These are phyloP conservation scores for Ilyonectria mors-panacis DNA, from an alignment of 2,329 filamentous ascomycete genomes.

Conservation along the genomic window DNA sequence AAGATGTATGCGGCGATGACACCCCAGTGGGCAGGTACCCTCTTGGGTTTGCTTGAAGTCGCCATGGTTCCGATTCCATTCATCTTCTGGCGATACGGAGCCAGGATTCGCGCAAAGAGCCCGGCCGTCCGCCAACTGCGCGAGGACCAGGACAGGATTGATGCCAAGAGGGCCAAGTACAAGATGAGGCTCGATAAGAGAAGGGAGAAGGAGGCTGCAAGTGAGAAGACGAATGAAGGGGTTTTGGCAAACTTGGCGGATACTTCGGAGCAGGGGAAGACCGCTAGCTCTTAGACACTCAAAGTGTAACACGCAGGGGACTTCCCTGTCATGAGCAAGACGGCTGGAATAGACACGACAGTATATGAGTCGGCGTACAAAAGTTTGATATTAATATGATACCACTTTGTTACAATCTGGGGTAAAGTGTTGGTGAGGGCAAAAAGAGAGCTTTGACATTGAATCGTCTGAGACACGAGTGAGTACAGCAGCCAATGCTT, in stretches of 20 bases:
- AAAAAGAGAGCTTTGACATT: neutral
- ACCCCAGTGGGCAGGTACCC: constrained; percentile 84
- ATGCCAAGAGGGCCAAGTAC: constrained; percentile 51
- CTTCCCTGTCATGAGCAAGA: neutral
- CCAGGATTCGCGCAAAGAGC: constrained; percentile 67
- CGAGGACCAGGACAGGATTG: constrained; percentile 59
- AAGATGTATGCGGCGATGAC: constrained; percentile 79
- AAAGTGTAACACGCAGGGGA: neutral
- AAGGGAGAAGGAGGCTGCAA: constrained; percentile 20
- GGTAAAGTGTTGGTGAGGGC: neutral
- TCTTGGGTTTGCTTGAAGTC: constrained; percentile 82
- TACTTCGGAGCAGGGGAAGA: constrained; percentile 12
- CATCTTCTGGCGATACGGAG: constrained; percentile 78
- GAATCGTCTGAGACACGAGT: too few relatives aligned
- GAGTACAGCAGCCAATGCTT: neutral
- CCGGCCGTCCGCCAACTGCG: constrained; percentile 61
- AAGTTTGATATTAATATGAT: neutral
- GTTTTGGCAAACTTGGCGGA: constrained; percentile 27
- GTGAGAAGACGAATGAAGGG: constrained; percentile 17
- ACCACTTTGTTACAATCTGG: neutral
- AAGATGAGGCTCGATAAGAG: constrained; percentile 45
- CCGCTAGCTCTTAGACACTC: neutral
- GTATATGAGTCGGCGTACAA: constrained; percentile 1
- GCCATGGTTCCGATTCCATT: constrained; percentile 84
- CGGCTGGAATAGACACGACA: neutral